A percentile compares a stretch with the other conserved stretches of the same genome.
These are phyloP conservation scores for Epithemia pelagica DNA, from an alignment of 108 stramenopile species.

Conservation along the genomic window DNA sequence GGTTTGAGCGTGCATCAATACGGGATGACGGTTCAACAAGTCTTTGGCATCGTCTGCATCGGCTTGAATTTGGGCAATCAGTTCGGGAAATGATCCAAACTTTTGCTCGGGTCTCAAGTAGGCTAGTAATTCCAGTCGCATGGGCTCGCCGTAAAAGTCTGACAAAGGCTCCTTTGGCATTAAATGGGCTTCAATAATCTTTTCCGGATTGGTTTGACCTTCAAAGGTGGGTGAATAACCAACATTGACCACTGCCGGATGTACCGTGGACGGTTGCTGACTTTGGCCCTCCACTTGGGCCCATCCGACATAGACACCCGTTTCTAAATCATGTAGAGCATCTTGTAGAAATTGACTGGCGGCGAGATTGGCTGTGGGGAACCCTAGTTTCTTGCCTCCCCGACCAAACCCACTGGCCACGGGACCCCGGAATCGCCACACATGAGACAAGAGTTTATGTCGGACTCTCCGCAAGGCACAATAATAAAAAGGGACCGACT, in stretches of 20 bases:
- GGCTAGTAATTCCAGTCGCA: slow-evolving; percentile 69
- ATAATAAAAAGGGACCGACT: slow-evolving; percentile 7
- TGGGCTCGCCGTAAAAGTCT: slow-evolving; percentile 78
- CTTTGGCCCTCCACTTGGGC: slow-evolving; percentile 59
- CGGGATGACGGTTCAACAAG: too few relatives aligned
- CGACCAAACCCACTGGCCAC: slow-evolving; percentile 81
- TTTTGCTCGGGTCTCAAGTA: slow-evolving; percentile 75
- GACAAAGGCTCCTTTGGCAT: slow-evolving; percentile 26
- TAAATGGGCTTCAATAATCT: slow-evolving; percentile 88
- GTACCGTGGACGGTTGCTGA: slow-evolving; percentile 5
- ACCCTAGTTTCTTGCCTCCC: slow-evolving; percentile 82
- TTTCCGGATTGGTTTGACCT: slow-evolving; percentile 78
- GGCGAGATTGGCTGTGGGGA: slow-evolving; percentile 89
- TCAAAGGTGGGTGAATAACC: slow-evolving; percentile 89
- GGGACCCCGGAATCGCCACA: slow-evolving; percentile 48
- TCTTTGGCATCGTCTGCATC: slow-evolving; percentile 60
- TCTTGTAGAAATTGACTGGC: slow-evolving; percentile 68
- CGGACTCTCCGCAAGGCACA: neutral
- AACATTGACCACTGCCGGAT: slow-evolving; percentile 85
- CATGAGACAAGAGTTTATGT: slow-evolving; percentile 3
- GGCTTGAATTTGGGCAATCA: slow-evolving; percentile 64
- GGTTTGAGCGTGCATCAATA: too few relatives aligned
- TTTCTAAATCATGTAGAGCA: slow-evolving; percentile 46
- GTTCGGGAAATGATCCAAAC: slow-evolving; percentile 67
- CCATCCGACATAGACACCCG: slow-evolving; percentile 87